Evolutionary conservation across 345 rosid species (phyloP), one percentile per base, ranked within the genome.

Genomic region (Combretum micranthum): DNA sequence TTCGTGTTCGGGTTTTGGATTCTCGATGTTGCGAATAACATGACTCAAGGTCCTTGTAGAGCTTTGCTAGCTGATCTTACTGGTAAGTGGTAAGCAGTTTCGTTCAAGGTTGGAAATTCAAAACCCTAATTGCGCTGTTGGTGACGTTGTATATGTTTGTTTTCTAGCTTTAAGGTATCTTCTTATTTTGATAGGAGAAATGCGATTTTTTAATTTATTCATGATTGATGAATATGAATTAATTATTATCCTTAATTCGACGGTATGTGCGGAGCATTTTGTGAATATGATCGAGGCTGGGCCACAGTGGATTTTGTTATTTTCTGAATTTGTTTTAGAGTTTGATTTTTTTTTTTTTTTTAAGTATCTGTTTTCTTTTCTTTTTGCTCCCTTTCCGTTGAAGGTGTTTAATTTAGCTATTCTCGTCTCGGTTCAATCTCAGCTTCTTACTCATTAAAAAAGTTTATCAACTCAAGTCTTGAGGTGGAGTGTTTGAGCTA

Each of bases 31-130:
- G 97, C 97, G 42, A 93, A 93, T 69, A 93, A 93, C 46, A 75
- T 78, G 85, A 93, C 97, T 69, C 97, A 89, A 47, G 99, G 97
- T 50, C 96, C 96, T 42, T 89, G 97, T 58, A 68, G 97, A 75
- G 99, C 99, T 69, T 83, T 93, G 46, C 96, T 93, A 3, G 97
- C 90, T 15, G 96, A 90, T 82, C 94, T 93, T 55, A 90, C 97
- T 47, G 97, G 96, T 92, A 74, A 66, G 17, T 42, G 20, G 17
- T 65, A 58, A 59, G 17, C 48, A 26, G 21, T 21, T 13, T 52
- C 46, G 17, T 52, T 20, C 15, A n/a, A 10, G 15, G 20, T 42
- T 57, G 42, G 26, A 13, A n/a, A 20, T 18, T 32, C 16, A 46
- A 22, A 44, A 17, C 16, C 53, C n/a, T 32, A 26, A 47, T 47